Percentiles rank a stretch among this genome's conserved stretches.
These are phyloP conservation scores for Torulaspora delbrueckii DNA, from an alignment of 805 yeast genomes.

Conservation along the genomic window DNA sequence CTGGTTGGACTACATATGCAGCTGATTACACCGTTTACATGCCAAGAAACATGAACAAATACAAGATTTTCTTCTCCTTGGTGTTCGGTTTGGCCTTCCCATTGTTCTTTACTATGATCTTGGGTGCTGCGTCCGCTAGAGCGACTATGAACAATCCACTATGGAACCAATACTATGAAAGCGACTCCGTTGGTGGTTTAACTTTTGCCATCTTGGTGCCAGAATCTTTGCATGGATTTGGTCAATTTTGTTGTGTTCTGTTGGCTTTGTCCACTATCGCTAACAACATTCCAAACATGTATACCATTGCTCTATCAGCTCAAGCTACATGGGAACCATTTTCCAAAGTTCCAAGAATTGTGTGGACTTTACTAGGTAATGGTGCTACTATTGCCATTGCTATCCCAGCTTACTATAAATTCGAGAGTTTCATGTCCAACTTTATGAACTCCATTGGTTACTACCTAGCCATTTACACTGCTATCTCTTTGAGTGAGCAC, in stretches of 20 bases:
- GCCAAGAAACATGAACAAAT: conserved; percentile 56
- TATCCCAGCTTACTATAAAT: conserved; percentile 79
- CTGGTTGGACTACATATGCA: conserved; percentile 95
- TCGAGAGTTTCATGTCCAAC: conserved; percentile 68
- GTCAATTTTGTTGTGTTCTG: conserved; percentile 81
- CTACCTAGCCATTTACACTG: conserved; percentile 81
- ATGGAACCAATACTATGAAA: conserved; percentile 48
- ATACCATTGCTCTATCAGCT: conserved; percentile 79
- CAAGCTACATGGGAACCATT: conserved; percentile 77
- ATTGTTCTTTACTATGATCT: conserved; percentile 59
- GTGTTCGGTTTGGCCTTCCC: conserved; percentile 62
- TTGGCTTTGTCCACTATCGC: conserved; percentile 82
- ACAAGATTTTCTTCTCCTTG: conserved; percentile 59
- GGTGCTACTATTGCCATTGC: conserved; percentile 75
- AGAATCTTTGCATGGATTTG: conserved; percentile 81
- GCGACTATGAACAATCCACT: conserved; percentile 48
- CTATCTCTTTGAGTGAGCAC: conserved; percentile 72
- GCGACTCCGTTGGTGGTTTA: conserved; percentile 70
- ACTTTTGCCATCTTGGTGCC: conserved; percentile 71
- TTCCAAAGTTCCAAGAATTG: conserved; percentile 67
- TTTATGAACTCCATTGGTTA: conserved; percentile 90
- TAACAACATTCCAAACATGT: conserved; percentile 89
- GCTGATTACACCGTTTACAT: conserved; percentile 89
- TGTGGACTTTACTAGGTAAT: conserved; percentile 77
- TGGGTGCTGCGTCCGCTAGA: conserved; percentile 84